Percentiles rank a stretch among this genome's conserved stretches.
These are phyloP conservation scores for Pseudogymnoascus sp. DNA, from an alignment of 2,329 filamentous ascomycete species.

Conservation along the genomic window DNA sequence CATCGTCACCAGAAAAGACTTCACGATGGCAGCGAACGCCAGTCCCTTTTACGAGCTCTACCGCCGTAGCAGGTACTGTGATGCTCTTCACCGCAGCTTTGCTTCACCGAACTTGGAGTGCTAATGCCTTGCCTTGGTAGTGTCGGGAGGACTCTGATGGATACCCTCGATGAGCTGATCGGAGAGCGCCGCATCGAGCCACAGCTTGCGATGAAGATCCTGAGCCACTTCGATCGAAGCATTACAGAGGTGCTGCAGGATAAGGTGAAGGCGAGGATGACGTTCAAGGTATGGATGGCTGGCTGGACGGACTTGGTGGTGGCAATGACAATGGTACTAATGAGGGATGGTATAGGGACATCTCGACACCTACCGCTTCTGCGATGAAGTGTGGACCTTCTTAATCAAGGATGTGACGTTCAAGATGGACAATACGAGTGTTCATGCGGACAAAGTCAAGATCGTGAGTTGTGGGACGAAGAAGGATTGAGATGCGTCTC, in stretches of 20 bases:
- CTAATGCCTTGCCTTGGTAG: conserved; percentile 39
- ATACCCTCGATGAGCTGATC: conserved; percentile 95
- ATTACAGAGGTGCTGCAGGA: conserved; percentile 88
- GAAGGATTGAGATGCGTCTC: background rate
- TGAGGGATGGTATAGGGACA: conserved; percentile 58
- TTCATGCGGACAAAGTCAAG: conserved; percentile 88
- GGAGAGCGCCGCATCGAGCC: conserved; percentile 92
- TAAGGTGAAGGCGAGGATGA: conserved; percentile 82
- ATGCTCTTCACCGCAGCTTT: conserved; percentile 25
- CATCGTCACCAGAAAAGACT: conserved; percentile 6
- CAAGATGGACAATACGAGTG: conserved; percentile 76
- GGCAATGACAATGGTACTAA: conserved; percentile 16
- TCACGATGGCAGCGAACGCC: conserved; percentile 41
- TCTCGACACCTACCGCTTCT: conserved; percentile 97
- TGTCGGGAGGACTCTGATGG: conserved; percentile 86
- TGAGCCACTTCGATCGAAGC: conserved; percentile 88
- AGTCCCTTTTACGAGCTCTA: conserved; percentile 88
- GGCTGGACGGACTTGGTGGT: background rate
- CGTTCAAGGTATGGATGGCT: conserved; percentile 71
- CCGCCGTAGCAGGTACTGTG: conserved; percentile 84
- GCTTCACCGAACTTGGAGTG: conserved; percentile 24
- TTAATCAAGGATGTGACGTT: conserved; percentile 98
- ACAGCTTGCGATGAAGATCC: conserved; percentile 96
- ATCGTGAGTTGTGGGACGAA: conserved; percentile 86
- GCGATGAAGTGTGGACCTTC: conserved; percentile 99